Conservation (phyloP, 495 filamentous ascomycete species). For the Amphirosellinia nigrospora region DNA sequence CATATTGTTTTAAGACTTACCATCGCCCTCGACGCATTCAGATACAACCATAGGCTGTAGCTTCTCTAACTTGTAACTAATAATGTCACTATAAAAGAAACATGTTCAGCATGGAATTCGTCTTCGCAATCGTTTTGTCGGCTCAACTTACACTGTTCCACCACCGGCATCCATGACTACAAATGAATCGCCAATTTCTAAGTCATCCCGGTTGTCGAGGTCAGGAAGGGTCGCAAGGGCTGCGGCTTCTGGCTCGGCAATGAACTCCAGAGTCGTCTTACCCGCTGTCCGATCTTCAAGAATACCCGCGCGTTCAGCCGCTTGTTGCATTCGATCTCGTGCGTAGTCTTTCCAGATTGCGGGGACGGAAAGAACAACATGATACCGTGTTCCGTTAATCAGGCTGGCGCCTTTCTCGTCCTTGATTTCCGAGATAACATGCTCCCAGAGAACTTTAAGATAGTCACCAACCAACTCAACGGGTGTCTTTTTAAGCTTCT, state of each 20-base stretch:
- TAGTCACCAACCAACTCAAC: constrained; percentile 30
- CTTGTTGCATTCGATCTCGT: constrained; percentile 29
- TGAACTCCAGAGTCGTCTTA: constrained; percentile 31
- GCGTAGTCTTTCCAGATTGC: constrained; percentile 42
- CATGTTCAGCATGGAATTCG: too few relatives aligned
- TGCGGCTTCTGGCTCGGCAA: constrained; percentile 39
- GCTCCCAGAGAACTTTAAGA: constrained; percentile 32
- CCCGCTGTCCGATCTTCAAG: constrained; percentile 28
- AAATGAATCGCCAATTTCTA: constrained; percentile 35
- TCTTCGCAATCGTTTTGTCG: too few relatives aligned
- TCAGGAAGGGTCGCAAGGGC: constrained; percentile 32
- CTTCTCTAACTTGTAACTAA: constrained; percentile 20
- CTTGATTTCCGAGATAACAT: constrained; percentile 26
- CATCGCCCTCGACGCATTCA: constrained; percentile 24
- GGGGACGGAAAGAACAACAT: constrained; percentile 39
- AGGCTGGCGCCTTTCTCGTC: constrained; percentile 6
- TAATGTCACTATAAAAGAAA: constrained; percentile 11
- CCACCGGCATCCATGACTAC: constrained; percentile 40
- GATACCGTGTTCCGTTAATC: constrained; percentile 32
- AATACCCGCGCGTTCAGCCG: constrained; percentile 31
- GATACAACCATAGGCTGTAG: constrained; percentile 11
- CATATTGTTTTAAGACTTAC: background rate
- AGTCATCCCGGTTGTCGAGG: constrained; percentile 14
- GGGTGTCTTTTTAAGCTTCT: constrained; percentile 17
- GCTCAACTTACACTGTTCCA: constrained; percentile 39